phyloP scores from a whole-genome alignment of 2,329 filamentous ascomycete genomes.

The Albifimbria verrucaria region DNA sequence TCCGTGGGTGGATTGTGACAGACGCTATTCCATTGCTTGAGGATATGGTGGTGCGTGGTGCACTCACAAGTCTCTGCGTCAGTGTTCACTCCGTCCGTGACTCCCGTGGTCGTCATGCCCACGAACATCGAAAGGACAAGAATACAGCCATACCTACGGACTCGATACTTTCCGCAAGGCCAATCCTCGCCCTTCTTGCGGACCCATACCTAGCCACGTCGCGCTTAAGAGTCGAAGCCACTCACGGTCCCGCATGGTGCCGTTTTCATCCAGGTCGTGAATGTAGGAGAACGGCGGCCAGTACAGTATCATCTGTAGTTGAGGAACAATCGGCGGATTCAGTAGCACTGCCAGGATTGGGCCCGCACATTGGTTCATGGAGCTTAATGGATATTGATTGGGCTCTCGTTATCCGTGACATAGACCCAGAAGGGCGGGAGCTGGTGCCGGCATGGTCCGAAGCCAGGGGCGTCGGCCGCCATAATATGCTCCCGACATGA shows the following conservation, averaged over 20 bases:
- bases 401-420: constrained; percentile 24
- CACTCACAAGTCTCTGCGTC: constrained; percentile 19
- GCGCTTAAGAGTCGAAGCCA: constrained; percentile 31
- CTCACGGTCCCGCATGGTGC: constrained; percentile 37
- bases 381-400: constrained; percentile 24
- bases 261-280: constrained; percentile 31
- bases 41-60: constrained; percentile 28
- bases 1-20: constrained; percentile 28
- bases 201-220: constrained; percentile 42
- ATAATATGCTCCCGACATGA: too few relatives aligned
- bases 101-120: constrained; percentile 4
- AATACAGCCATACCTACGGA: constrained; percentile 7
- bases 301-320: too few relatives aligned
- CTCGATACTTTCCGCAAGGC: constrained; percentile 27
- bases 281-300: not conserved
- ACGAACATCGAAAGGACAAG: not conserved
- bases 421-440: constrained; percentile 20
- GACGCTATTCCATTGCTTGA: constrained; percentile 24
- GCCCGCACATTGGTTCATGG: not conserved
- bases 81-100: not conserved
- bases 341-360: not conserved
- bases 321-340: not conserved
- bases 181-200: constrained; percentile 36
- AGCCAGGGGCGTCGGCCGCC: too few relatives aligned
- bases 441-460: not conserved